Evolutionary conservation across 179 eudicot genomes (phyloP).

Genomic region (Silene coronaria): DNA sequence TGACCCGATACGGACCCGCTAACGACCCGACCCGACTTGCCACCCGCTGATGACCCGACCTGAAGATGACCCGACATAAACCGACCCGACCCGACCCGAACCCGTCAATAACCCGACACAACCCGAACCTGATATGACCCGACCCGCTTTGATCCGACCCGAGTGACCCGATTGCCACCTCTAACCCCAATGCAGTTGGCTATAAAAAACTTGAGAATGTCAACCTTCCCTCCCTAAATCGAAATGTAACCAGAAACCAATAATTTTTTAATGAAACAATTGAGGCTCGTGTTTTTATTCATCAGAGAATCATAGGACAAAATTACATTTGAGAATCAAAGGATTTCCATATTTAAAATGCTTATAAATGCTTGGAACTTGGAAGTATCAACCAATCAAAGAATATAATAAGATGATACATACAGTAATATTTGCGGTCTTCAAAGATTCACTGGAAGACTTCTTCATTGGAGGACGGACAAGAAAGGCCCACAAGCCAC

Average conservation of each 20-base stretch:
- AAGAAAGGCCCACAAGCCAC: constrained; percentile 70
- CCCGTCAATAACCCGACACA: no score
- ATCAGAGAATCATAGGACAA: background rate
- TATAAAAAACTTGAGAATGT: no score
- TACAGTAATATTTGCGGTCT: constrained; percentile 39
- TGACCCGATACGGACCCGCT: no score
- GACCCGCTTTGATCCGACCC: no score
- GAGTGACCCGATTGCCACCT: no score
- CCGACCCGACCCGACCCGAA: no score
- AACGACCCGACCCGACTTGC: no score
- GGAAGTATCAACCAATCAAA: background rate
- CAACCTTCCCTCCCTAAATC: background rate
- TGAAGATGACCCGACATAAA: no score
- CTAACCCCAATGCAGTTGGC: no score
- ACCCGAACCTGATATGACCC: no score
- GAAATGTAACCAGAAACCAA: background rate
- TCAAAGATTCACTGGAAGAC: constrained; percentile 34
- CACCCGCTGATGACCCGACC: no score
- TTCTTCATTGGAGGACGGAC: constrained; percentile 44
- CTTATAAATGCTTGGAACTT: background rate
- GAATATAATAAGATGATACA: constrained; percentile 23
- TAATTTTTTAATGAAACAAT: background rate
- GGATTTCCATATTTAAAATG: background rate
- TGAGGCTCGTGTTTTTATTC: background rate
- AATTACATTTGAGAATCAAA: background rate